Evolutionary conservation across 2,329 filamentous ascomycete genomes (phyloP).

Genomic region (Neofusicoccum kwambonambiense): DNA sequence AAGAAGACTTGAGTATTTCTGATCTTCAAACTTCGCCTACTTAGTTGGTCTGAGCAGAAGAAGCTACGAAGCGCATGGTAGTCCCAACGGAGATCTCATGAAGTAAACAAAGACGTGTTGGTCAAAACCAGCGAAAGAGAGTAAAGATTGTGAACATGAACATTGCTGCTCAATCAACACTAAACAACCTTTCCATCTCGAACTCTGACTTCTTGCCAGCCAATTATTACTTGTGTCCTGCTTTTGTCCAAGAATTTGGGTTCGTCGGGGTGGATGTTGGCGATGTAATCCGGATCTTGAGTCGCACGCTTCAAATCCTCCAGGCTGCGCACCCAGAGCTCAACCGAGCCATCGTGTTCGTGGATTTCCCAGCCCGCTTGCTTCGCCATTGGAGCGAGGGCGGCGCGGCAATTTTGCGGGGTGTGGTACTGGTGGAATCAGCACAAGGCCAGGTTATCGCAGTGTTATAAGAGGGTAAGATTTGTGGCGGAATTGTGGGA

Average conservation of each 20-base stretch:
- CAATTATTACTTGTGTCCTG: neutral
- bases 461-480: too few species aligned
- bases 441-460: too few species aligned
- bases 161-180: too few species aligned
- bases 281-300: neutral
- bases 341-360: neutral
- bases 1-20: neutral
- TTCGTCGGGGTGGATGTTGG: neutral
- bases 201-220: slow-evolving; percentile 3
- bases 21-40: too few species aligned
- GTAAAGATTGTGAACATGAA: too few species aligned
- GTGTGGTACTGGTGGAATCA: neutral
- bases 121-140: too few species aligned
- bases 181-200: neutral
- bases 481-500: too few species aligned
- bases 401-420: neutral
- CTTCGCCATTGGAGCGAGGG: neutral
- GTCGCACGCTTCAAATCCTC: neutral
- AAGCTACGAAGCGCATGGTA: too few species aligned
- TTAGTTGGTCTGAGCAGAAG: too few species aligned
- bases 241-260: neutral
- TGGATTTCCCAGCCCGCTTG: neutral
- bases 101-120: too few species aligned
- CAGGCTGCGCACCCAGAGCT: neutral
- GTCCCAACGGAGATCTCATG: too few species aligned